A percentile compares a stretch with the other conserved stretches of the same genome.
Evolutionary conservation across 306 rosid species (phyloP).

Genomic region (Comarum palustre): DNA sequence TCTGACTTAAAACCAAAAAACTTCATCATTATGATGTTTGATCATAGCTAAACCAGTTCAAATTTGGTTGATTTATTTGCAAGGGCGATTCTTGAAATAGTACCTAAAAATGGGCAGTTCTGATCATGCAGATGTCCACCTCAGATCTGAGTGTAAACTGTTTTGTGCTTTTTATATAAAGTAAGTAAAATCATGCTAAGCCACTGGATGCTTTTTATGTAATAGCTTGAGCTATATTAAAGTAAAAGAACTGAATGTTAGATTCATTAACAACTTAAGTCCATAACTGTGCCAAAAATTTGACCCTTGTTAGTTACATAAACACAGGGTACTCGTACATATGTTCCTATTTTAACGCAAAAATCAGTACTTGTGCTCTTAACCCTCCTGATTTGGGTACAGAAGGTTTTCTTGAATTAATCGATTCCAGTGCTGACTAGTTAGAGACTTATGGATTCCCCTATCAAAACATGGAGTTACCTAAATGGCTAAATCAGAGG

Average conservation of each 20-base stretch:
- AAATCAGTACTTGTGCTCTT: background rate
- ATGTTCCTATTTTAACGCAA: background rate
- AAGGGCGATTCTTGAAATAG: background rate
- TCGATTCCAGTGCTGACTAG: background rate
- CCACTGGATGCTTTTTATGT: background rate
- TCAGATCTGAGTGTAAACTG: background rate
- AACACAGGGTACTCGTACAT: background rate
- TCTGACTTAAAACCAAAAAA: background rate
- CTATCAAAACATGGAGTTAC: background rate
- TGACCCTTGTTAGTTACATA: background rate
- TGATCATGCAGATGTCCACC: background rate
- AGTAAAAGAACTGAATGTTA: background rate
- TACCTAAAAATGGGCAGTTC: background rate
- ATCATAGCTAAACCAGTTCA: background rate
- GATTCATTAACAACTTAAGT: background rate
- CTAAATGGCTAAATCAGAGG: background rate
- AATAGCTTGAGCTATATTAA: background rate
- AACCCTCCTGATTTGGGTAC: background rate
- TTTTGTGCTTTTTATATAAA: background rate
- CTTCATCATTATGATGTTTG: background rate
- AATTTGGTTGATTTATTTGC: background rate
- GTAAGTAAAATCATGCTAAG: background rate
- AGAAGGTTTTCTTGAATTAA: background rate
- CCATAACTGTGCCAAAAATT: background rate
- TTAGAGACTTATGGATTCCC: background rate